These are phyloP conservation scores for Quercus tomentella DNA, from an alignment of 331 rosid genomes.

Conservation along the genomic window DNA sequence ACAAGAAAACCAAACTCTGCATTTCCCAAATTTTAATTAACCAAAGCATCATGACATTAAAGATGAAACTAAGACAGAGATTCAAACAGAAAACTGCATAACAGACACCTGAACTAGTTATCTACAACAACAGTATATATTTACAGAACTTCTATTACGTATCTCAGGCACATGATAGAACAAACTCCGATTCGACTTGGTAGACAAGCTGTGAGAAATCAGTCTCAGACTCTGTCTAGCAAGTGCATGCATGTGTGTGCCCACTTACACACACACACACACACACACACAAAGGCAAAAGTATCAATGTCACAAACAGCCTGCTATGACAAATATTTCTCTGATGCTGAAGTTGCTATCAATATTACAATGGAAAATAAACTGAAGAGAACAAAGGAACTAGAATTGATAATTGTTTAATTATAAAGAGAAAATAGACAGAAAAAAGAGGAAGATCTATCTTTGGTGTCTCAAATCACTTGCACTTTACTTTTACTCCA, in stretches of 20 bases:
- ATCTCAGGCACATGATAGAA: background rate
- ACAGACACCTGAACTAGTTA: background rate
- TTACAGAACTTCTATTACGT: background rate
- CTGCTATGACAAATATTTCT: background rate
- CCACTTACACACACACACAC: background rate
- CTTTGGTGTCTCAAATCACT: no score
- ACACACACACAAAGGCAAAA: background rate
- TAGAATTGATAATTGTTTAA: no score
- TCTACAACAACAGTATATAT: background rate
- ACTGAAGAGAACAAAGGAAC: no score
- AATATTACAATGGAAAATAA: background rate
- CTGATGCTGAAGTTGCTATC: background rate
- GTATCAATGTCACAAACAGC: background rate
- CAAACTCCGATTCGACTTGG: background rate
- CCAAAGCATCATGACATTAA: background rate
- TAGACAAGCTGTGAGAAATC: background rate
- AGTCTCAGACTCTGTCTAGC: background rate
- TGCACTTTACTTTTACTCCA: no score
- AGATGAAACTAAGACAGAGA: background rate
- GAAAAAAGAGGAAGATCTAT: no score
- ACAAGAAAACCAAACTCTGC: constrained; percentile 82
- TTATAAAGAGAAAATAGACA: no score
- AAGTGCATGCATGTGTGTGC: background rate
- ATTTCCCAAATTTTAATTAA: constrained; percentile 16
- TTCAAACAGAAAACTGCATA: background rate